Base-by-base conservation (phyloP, 768 basidiomycete species). In the Lentinula boryana region DNA sequence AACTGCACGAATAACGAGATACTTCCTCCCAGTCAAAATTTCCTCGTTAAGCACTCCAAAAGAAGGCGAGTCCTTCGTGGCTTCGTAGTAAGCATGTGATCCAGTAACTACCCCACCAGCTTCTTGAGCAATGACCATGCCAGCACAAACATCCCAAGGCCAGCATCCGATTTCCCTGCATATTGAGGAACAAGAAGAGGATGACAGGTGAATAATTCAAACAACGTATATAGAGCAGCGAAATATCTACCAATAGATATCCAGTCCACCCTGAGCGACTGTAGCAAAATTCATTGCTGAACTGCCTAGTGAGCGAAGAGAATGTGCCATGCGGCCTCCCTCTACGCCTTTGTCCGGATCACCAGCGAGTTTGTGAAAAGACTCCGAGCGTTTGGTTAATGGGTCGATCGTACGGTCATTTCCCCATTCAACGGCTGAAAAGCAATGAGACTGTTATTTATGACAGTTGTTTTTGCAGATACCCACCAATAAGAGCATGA, bases 71-170 rank as follows among this genome's bases (percentile, higher is more conserved):
- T 73, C 65, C 1, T 65, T 71, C 0, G 80, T 74, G 10, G 73
- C 64, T 2, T 74, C 70, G 63, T 85, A 77, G 8, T 72, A 71
- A 21, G 71, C 74, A 55, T 87, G 80, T 53, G 86, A 86, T 36
- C 92, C 93, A 16, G 89, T 87, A 33, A 91, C 85, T 10, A 87
- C 75, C 13, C 88, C 84, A 5, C 96, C 96, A 0, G 95, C 91
- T 70, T 96, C 96, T 63, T 91, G 83, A 0, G 91, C 89, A 62
- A 98, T 95, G 65, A 96, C 87, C 12, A 91, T 86, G 0, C 95
- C 96, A 2, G 96, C 94, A 66, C 88, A 93, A 46, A 95, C 89
- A 71, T 95, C 91, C 94, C 93, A 95, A 13, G 89, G 84, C 78
- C 79, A 82, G 63, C 80, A 82, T 23, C 93, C 93, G 63, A 95